Percentiles rank a stretch among this genome's conserved stretches.
Evolutionary conservation across 2,329 filamentous ascomycete species (phyloP).

Genomic region (Mariannaea elegans): DNA sequence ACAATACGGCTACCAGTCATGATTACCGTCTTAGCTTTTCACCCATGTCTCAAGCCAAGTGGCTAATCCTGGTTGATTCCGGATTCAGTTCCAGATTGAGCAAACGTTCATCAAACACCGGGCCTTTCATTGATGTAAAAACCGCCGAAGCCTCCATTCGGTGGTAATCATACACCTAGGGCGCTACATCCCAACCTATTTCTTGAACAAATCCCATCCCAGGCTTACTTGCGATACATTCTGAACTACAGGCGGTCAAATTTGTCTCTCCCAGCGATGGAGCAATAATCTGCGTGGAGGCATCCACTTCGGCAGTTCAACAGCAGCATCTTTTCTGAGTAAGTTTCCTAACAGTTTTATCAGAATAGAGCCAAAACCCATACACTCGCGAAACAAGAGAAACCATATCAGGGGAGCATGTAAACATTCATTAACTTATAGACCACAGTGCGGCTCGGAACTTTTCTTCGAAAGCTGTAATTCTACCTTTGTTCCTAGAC

Average conservation of each 20-base stretch:
- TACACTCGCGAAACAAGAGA: background rate
- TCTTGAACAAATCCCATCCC: background rate
- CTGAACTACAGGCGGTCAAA: background rate
- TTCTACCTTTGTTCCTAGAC: no score
- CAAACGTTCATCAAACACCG: slow-evolving; percentile 19
- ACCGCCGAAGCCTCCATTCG: background rate
- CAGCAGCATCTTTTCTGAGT: background rate
- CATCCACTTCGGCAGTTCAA: background rate
- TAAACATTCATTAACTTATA: no score
- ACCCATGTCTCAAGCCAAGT: slow-evolving; percentile 7
- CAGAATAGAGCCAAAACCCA: background rate
- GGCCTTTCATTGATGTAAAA: background rate
- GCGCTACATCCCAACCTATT: background rate
- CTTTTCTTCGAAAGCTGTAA: no score
- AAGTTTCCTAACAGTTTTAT: background rate
- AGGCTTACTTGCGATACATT: background rate
- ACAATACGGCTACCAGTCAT: background rate
- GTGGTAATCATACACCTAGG: background rate
- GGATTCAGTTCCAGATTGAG: slow-evolving; percentile 2
- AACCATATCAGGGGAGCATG: background rate
- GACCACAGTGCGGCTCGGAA: no score
- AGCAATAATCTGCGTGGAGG: slow-evolving; percentile 2
- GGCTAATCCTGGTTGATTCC: background rate
- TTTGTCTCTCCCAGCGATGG: background rate
- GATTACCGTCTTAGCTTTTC: background rate